Evolutionary conservation across 2,329 filamentous ascomycete genomes (phyloP).

Genomic region (Colletotrichum neosansevieriae): DNA sequence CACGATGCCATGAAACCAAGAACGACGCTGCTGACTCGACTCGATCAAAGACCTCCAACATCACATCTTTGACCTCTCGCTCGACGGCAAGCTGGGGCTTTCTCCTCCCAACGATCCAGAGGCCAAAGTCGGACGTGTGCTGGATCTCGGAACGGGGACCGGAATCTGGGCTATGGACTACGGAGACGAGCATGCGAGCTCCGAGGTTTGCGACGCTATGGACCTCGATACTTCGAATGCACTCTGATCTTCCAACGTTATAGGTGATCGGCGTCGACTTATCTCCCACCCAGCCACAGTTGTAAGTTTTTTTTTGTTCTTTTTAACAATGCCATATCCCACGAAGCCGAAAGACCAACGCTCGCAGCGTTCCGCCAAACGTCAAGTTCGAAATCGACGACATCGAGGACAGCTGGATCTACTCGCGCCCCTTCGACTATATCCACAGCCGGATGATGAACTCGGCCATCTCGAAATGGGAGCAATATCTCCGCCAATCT

Average conservation of each 20-base stretch:
- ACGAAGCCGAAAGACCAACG: background rate
- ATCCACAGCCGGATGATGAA: constrained; percentile 69
- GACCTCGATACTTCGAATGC: rapidly evolving
- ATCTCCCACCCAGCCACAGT: constrained; percentile 54
- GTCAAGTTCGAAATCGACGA: constrained; percentile 56
- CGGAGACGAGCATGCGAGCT: constrained; percentile 52
- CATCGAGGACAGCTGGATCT: constrained; percentile 46
- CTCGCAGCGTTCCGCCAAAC: constrained; percentile 53
- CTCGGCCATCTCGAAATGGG: constrained; percentile 67
- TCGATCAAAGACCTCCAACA: constrained; percentile 60
- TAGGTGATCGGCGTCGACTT: constrained; percentile 54
- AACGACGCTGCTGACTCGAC: background rate
- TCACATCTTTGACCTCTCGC: constrained; percentile 62
- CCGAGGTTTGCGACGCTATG: constrained; percentile 42
- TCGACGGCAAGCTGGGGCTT: constrained; percentile 46
- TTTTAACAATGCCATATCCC: background rate
- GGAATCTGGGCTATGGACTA: constrained; percentile 55
- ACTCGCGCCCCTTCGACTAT: constrained; percentile 63
- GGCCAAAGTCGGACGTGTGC: constrained; percentile 39
- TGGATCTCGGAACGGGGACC: constrained; percentile 47
- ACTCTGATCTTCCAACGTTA: background rate
- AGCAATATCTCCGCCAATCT: constrained; percentile 61
- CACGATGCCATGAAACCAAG: background rate
- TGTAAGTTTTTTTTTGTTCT: constrained; percentile 43
- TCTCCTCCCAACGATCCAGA: constrained; percentile 37